A percentile compares a stretch with the other conserved stretches of the same genome.
These are phyloP conservation scores for Gamsiella multidivaricata DNA, from an alignment of 192 early-diverging fungal species.

Conservation along the genomic window DNA sequence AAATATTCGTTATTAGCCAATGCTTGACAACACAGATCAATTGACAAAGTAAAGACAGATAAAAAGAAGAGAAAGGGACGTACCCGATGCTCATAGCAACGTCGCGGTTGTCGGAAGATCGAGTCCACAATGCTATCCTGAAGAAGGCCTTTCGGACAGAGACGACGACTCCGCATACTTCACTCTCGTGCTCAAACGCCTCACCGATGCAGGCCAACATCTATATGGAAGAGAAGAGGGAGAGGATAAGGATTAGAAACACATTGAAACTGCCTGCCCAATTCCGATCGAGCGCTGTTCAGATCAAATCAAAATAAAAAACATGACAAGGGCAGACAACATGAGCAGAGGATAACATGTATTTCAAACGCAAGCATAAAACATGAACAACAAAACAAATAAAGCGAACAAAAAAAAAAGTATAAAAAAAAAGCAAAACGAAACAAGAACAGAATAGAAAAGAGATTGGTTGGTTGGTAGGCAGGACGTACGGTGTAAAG, in stretches of 20 bases:
- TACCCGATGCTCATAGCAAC: constrained; percentile 66
- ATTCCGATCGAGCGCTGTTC: background rate
- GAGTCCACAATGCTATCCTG: constrained; percentile 90
- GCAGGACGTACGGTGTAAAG: constrained; percentile 77
- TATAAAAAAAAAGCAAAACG: no score
- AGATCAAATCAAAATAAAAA: constrained; percentile 12
- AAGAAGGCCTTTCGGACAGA: constrained; percentile 86
- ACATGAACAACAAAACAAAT: background rate
- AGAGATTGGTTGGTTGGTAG: no score
- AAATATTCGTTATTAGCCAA: no score
- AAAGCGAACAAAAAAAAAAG: no score
- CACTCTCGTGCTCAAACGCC: constrained; percentile 77
- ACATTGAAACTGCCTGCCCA: constrained; percentile 9
- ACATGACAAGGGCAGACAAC: no score
- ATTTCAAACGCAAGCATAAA: no score
- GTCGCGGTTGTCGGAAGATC: constrained; percentile 63
- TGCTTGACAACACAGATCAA: no score
- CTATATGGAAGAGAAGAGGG: constrained; percentile 55
- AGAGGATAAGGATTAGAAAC: background rate
- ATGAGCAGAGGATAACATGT: no score
- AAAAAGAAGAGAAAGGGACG: constrained; percentile 4
- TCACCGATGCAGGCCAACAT: constrained; percentile 92
- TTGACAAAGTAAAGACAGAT: background rate
- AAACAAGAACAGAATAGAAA: no score
- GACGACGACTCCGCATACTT: constrained; percentile 91